These are phyloP conservation scores for Scutellaria baicalensis DNA, from an alignment of 257 asterid genomes.

Conservation along the genomic window DNA sequence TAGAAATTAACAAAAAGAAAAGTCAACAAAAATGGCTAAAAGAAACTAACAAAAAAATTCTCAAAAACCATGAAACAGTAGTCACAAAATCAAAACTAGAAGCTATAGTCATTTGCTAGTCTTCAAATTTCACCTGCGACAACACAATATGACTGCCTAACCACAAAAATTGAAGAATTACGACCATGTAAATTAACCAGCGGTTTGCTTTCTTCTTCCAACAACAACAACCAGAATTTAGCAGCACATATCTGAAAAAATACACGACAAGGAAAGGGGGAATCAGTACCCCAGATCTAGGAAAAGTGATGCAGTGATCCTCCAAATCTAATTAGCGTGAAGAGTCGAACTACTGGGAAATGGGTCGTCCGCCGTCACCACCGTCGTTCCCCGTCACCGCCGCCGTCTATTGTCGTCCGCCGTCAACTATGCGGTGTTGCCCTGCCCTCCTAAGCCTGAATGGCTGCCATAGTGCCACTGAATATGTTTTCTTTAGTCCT, in stretches of 20 bases:
- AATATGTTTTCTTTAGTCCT: no score
- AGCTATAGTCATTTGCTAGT: neutral
- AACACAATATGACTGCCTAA: neutral
- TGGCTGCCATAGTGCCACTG: no score
- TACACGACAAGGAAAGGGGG: neutral
- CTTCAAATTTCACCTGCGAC: constrained; percentile 1
- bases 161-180: constrained; percentile 1
- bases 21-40: no score
- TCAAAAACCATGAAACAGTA: neutral
- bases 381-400: no score
- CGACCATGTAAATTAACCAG: neutral
- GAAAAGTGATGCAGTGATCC: constrained; percentile 15
- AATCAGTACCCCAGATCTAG: constrained; percentile 44
- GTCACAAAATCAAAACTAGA: neutral
- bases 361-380: no score
- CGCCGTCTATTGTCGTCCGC: no score
- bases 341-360: no score
- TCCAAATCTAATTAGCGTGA: no score
- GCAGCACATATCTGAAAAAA: neutral
- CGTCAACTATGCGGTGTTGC: no score
- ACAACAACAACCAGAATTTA: constrained; percentile 1
- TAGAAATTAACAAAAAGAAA: no score
- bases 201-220: neutral
- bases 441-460: no score
- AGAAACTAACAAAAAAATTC: neutral